Base-by-base conservation (phyloP, 2,329 filamentous ascomycete genomes). In the Fusarium xyrophilum region DNA sequence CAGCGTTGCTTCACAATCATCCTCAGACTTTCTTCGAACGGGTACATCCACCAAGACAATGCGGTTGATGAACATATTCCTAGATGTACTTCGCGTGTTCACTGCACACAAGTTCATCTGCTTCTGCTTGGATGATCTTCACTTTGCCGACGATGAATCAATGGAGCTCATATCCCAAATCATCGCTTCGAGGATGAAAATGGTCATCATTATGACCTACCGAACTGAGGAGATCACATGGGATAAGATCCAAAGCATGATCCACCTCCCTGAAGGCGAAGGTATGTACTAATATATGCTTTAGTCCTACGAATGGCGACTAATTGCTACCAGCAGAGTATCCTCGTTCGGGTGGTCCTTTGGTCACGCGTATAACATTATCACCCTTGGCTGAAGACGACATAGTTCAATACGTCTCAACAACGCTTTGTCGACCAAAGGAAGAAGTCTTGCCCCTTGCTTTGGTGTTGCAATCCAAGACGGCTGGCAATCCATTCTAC, bases 141-240 rank as follows among this genome's bases (percentile, higher is more conserved):
- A 97, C 73, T 96, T 93, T 77, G 93, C 93, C 10, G 95, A 97
- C 75, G 88, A 91, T 28, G 95, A 97, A 77, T 96, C 91, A 17
- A 81, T 96, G 48, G 93, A 97, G 60, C 82, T 97, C 54, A 90
- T 97, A 39, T 86, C 90, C 19, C 90, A 93, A 73, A 93, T 97
- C 54, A 88, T 97, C 57, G 84, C 85, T 52, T 89, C 91, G 2
- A 90, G 91, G 68, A 87, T 97, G 64, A 93, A 91, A 23, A 91
- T 97, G 81, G 88, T 95, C 23, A 83, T 97, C 32, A 89, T 97
- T 55, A 82, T 97, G 53, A 96, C 93, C 0, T 91, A 90, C 70
- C 87, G 87, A 50, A 88, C 89, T 2, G 88, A 91, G 23, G 89
- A 92, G 72, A 79, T 91, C 17, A 79, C 86, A 1, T 81, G 83